Conservation (phyloP, 179 eudicot genomes). For the Monotropa hypopitys region DNA sequence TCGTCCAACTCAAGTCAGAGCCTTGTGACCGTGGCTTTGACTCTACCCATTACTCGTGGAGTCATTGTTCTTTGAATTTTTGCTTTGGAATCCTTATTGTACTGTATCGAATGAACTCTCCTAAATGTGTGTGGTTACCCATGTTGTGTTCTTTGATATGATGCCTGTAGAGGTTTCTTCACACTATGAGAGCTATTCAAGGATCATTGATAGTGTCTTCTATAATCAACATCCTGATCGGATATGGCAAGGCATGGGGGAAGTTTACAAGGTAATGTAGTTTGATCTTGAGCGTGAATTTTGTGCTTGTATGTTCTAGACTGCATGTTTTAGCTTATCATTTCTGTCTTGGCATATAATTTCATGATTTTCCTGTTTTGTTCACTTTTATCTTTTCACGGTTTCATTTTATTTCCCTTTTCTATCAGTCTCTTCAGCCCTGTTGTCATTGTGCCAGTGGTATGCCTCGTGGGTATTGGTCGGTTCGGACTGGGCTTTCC, state of each 20-base stretch:
- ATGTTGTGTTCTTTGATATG: not conserved
- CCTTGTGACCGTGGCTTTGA: not conserved
- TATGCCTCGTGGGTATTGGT: conserved; percentile 75
- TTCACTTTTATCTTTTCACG: not conserved
- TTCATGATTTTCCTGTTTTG: not conserved
- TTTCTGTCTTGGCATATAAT: not conserved
- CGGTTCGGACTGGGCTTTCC: conserved; percentile 78
- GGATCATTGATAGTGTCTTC: conserved; percentile 88
- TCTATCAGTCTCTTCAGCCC: conserved; percentile 64
- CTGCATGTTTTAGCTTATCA: not conserved
- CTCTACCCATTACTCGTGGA: not conserved
- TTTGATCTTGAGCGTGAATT: not conserved
- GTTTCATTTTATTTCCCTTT: not conserved
- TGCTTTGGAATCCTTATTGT: not conserved
- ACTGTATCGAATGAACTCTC: not conserved
- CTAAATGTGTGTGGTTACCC: not conserved
- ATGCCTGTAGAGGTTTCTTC: conserved; percentile 63
- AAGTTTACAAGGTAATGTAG: conserved; percentile 44
- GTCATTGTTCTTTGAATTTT: not conserved
- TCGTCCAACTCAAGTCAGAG: not conserved
- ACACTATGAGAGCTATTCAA: conserved; percentile 76
- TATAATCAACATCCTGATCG: conserved; percentile 62
- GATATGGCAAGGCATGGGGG: conserved; percentile 76
- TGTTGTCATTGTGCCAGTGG: conserved; percentile 61
- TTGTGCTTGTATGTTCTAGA: not conserved